Evolutionary conservation across 306 rosid genomes (phyloP).

Genomic region (Casuarina glauca): DNA sequence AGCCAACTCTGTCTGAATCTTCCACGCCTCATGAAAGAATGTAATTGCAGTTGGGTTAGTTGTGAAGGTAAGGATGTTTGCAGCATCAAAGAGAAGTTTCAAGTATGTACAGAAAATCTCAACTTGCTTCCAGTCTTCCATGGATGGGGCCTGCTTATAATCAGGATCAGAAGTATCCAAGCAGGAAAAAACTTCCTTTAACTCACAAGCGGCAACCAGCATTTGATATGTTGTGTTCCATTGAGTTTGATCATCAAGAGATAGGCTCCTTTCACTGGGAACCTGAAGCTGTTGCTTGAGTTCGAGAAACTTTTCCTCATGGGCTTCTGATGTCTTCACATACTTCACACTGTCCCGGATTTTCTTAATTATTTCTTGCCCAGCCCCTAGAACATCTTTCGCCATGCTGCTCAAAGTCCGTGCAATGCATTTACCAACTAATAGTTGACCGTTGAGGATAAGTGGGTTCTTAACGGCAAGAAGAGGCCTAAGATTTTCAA

Average conservation of each 20-base stretch:
- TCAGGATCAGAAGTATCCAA: conserved; percentile 85
- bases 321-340: conserved; percentile 85
- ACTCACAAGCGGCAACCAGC: conserved; percentile 80
- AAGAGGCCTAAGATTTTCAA: conserved; percentile 74
- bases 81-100: conserved; percentile 77
- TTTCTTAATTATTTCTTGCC: conserved; percentile 50
- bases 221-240: conserved; percentile 94
- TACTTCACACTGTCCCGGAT: conserved; percentile 79
- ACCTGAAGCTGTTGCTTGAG: conserved; percentile 87
- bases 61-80: conserved; percentile 60
- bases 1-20: conserved; percentile 69
- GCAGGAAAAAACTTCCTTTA: conserved; percentile 83
- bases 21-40: conserved; percentile 91
- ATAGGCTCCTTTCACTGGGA: conserved; percentile 73
- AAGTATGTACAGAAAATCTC: conserved; percentile 69
- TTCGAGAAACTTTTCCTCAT: conserved; percentile 76
- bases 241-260: conserved; percentile 71
- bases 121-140: conserved; percentile 84
- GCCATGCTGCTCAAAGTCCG: conserved; percentile 72
- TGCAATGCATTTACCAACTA: conserved; percentile 79
- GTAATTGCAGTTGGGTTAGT: conserved; percentile 67
- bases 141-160: conserved; percentile 67
- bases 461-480: conserved; percentile 77
- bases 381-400: conserved; percentile 57
- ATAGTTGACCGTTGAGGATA: conserved; percentile 75